A percentile compares a stretch with the other conserved stretches of the same genome.
Evolutionary conservation across 1,284 basidiomycete genomes (phyloP).

Genomic region (Moesziomyces globuligerus): DNA sequence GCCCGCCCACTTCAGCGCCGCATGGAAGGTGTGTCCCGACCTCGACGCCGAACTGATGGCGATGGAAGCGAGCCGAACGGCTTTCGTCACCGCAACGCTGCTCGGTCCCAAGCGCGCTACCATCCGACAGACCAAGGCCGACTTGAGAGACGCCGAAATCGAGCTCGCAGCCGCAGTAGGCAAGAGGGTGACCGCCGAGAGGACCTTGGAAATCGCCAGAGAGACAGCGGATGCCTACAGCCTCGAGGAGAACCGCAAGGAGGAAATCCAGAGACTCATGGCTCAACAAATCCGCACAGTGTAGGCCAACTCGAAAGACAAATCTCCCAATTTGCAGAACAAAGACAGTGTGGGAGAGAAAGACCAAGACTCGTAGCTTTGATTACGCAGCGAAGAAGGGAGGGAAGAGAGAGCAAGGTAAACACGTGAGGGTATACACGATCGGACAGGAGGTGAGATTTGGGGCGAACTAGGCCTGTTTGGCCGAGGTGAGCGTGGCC

Average conservation of each 20-base stretch:
- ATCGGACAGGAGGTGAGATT: no score
- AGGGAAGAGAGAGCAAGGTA: neutral
- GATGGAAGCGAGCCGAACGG: slow-evolving; percentile 10
- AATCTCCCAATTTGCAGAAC: no score
- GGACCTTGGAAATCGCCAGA: slow-evolving; percentile 21
- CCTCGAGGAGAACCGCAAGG: slow-evolving; percentile 43
- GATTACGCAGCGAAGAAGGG: no score
- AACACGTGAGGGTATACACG: slow-evolving; percentile 16
- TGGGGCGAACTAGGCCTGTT: no score
- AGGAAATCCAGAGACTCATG: slow-evolving; percentile 21
- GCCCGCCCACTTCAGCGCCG: slow-evolving; percentile 22
- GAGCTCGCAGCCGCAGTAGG: slow-evolving; percentile 2
- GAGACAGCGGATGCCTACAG: slow-evolving; percentile 41
- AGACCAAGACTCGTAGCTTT: neutral
- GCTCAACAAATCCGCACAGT: slow-evolving; percentile 11
- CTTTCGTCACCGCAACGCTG: slow-evolving; percentile 16
- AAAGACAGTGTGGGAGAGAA: no score
- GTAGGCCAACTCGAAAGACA: no score
- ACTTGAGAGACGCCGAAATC: slow-evolving; percentile 22
- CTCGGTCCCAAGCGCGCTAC: slow-evolving; percentile 8
- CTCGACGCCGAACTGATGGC: slow-evolving; percentile 32
- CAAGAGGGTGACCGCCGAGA: slow-evolving; percentile 10
- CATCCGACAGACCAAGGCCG: neutral
- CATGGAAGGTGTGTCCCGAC: slow-evolving; percentile 21
- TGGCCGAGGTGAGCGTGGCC: slow-evolving; percentile 14